Conservation (phyloP, 208 protist species). For the Leishmania tarentolae region DNA sequence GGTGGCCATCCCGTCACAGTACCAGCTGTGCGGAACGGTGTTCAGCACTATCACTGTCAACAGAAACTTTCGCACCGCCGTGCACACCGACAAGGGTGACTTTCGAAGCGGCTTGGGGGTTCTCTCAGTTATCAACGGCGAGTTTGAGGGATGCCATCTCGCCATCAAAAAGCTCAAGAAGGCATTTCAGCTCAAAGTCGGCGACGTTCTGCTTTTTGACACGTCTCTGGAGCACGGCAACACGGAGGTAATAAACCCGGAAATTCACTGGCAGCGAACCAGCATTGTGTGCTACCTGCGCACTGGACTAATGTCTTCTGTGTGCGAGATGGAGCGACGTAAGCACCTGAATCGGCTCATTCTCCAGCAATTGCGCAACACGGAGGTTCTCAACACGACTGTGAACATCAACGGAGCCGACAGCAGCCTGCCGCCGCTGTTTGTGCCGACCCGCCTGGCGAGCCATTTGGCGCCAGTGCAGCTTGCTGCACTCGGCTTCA, state of each 20-base stretch:
- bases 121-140: slow-evolving; percentile 82
- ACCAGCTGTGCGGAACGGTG: slow-evolving; percentile 79
- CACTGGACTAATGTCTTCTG: slow-evolving; percentile 74
- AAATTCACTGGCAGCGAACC: slow-evolving; percentile 56
- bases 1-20: slow-evolving; percentile 70
- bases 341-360: slow-evolving; percentile 56
- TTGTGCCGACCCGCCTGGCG: slow-evolving; percentile 53
- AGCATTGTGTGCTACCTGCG: slow-evolving; percentile 90
- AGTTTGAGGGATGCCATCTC: slow-evolving; percentile 88
- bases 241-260: slow-evolving; percentile 70
- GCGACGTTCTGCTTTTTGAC: slow-evolving; percentile 92
- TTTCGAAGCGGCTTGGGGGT: slow-evolving; percentile 83
- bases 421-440: slow-evolving; percentile 54
- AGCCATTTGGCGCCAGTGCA: slow-evolving; percentile 66
- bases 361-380: slow-evolving; percentile 31
- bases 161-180: slow-evolving; percentile 76
- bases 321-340: slow-evolving; percentile 79
- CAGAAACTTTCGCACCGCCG: slow-evolving; percentile 86
- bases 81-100: slow-evolving; percentile 87
- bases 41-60: slow-evolving; percentile 94
- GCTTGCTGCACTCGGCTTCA: slow-evolving; percentile 77
- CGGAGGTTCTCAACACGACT: slow-evolving; percentile 26
- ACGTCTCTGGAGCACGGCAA: slow-evolving; percentile 90
- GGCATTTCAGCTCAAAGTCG: slow-evolving; percentile 71
- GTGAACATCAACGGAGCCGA: slow-evolving; percentile 78